These are phyloP conservation scores for Leptoxyphium fumago DNA, from an alignment of 2,329 filamentous ascomycete species.

Conservation along the genomic window DNA sequence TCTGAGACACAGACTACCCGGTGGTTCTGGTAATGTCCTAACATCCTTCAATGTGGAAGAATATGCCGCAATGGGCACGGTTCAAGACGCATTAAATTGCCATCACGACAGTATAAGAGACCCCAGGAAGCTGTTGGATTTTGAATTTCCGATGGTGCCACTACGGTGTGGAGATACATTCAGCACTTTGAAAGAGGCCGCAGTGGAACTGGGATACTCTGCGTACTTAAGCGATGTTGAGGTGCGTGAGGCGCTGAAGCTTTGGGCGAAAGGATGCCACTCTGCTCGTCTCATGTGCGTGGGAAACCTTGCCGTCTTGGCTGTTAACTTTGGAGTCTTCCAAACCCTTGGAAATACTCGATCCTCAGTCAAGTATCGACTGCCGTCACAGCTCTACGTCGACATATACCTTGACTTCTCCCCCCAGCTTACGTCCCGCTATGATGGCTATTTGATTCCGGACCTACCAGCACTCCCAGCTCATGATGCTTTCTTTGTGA, in stretches of 20 bases:
- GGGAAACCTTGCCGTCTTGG: constrained; percentile 4
- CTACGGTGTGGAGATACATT: constrained; percentile 6
- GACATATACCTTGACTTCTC: not conserved
- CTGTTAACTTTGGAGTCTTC: constrained; percentile 4
- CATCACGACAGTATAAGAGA: not conserved
- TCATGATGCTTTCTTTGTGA: constrained; percentile 7
- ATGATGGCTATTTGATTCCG: not conserved
- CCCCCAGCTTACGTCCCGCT: not conserved
- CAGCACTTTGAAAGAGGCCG: constrained; percentile 6
- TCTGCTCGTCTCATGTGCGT: constrained; percentile 1
- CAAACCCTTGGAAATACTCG: constrained; percentile 10
- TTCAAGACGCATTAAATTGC: not conserved
- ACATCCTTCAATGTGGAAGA: not conserved
- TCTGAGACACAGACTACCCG: not conserved
- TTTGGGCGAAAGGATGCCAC: constrained; percentile 3
- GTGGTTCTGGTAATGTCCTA: not conserved
- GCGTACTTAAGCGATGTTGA: constrained; percentile 3
- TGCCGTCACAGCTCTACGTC: constrained; percentile 1
- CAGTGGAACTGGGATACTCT: constrained; percentile 4
- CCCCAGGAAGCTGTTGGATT: not conserved
- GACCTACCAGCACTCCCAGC: constrained; percentile 1
- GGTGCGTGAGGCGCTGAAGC: constrained; percentile 3
- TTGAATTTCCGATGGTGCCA: constrained; percentile 4
- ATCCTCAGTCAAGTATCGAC: constrained; percentile 32
- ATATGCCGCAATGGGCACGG: not conserved